Conservation (phyloP, 805 yeast genomes). For the Komagataella ulmi region DNA sequence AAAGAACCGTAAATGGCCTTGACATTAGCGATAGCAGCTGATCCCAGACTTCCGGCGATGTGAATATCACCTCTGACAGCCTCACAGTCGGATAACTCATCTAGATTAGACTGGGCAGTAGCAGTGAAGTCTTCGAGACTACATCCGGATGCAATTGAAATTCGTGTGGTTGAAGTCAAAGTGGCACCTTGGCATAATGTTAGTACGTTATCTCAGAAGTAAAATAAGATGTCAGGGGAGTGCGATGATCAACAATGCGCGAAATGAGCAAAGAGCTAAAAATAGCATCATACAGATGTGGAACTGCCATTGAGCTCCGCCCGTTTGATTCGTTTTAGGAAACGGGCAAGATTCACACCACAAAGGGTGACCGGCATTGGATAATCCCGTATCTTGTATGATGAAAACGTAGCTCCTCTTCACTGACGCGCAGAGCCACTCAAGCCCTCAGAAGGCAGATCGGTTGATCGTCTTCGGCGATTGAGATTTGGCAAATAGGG, state of each 20-base stretch:
- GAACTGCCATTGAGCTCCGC: not conserved
- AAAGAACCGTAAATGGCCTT: slow-evolving; percentile 70
- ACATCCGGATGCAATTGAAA: slow-evolving; percentile 46
- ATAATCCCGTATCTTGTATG: not conserved
- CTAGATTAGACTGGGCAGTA: slow-evolving; percentile 70
- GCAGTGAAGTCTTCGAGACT: slow-evolving; percentile 57
- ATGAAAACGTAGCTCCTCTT: not conserved
- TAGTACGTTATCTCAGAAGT: slow-evolving; percentile 1
- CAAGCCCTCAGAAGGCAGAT: not conserved
- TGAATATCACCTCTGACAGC: slow-evolving; percentile 71
- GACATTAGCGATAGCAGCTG: slow-evolving; percentile 63
- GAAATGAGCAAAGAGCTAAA: not conserved
- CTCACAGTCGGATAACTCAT: slow-evolving; percentile 56
- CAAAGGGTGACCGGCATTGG: not conserved
- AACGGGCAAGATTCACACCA: slow-evolving; percentile 3
- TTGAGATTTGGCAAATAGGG: not conserved
- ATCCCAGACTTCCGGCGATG: slow-evolving; percentile 51
- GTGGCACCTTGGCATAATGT: slow-evolving; percentile 26
- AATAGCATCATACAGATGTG: not conserved
- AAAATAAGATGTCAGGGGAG: not conserved
- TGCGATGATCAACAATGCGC: not conserved
- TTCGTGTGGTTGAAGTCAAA: slow-evolving; percentile 35
- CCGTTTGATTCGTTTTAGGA: not conserved
- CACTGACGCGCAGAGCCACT: not conserved
- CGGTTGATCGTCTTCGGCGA: not conserved